These are phyloP conservation scores for Solanum medicagineum DNA, from an alignment of 257 asterid species.

Conservation along the genomic window DNA sequence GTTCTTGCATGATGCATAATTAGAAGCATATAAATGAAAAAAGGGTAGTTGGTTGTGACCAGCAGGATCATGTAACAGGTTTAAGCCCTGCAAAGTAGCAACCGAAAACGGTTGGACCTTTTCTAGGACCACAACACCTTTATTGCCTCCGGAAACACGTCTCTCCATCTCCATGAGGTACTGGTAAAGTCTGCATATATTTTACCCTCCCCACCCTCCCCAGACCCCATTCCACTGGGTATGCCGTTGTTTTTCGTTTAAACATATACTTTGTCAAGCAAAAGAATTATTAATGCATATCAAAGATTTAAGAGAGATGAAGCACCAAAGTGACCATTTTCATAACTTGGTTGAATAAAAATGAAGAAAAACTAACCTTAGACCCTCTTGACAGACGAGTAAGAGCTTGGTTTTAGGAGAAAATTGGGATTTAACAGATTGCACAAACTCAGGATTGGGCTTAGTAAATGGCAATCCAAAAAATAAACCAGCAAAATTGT, in stretches of 20 bases:
- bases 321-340: background rate
- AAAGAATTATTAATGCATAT: background rate
- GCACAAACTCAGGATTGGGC: conserved; percentile 63
- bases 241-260: background rate
- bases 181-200: too few species aligned
- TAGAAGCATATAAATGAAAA: too few species aligned
- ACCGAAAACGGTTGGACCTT: background rate
- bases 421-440: conserved; percentile 48
- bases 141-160: background rate
- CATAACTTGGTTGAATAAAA: background rate
- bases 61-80: background rate
- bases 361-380: conserved; percentile 34
- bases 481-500: conserved; percentile 79
- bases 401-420: conserved; percentile 72
- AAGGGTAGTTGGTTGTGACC: background rate
- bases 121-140: background rate
- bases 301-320: background rate
- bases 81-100: background rate
- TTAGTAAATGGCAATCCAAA: conserved; percentile 83
- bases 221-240: too few species aligned
- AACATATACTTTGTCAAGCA: background rate
- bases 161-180: too few species aligned
- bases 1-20: background rate
- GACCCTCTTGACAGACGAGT: conserved; percentile 93
- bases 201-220: too few species aligned